These are phyloP conservation scores for Colletotrichum salicis DNA, from an alignment of 2,329 filamentous ascomycete genomes.

Conservation along the genomic window DNA sequence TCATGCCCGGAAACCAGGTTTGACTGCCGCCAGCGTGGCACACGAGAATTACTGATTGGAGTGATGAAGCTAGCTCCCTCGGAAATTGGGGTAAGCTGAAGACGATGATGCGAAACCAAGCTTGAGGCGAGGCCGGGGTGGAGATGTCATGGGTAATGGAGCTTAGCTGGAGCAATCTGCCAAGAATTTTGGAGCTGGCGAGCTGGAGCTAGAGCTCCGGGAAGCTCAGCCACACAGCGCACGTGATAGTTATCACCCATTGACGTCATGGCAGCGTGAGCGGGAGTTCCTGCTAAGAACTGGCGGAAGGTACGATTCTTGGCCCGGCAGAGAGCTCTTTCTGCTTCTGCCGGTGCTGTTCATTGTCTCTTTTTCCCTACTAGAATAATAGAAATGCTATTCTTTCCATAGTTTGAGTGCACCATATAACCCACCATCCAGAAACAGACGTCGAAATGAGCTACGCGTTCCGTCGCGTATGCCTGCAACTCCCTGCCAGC, in stretches of 20 bases:
- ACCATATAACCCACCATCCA: neutral
- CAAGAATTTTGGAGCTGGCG: constrained; percentile 10
- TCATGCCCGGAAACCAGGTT: neutral
- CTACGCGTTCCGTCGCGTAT: constrained; percentile 37
- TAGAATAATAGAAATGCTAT: neutral
- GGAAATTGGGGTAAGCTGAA: constrained; percentile 1
- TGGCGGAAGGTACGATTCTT: neutral
- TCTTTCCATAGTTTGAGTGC: neutral
- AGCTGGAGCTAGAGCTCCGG: constrained; percentile 1
- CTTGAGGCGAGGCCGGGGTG: constrained; percentile 1
- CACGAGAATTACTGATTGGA: neutral
- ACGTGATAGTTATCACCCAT: constrained; percentile 3
- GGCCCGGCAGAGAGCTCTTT: neutral
- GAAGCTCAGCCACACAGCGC: constrained; percentile 3
- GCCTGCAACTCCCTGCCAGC: constrained; percentile 33
- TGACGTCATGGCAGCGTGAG: constrained; percentile 18
- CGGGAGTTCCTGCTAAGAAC: neutral
- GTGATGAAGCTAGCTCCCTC: neutral
- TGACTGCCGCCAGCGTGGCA: neutral
- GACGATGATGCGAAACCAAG: constrained; percentile 12
- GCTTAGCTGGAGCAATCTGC: neutral
- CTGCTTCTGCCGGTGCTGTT: neutral
- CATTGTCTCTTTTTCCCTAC: neutral
- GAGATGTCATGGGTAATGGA: constrained; percentile 1
- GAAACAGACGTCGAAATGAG: constrained; percentile 30